A percentile compares a stretch with the other conserved stretches of the same genome.
Evolutionary conservation across 2,329 filamentous ascomycete species (phyloP).

Genomic region (Aspergillus ustus): DNA sequence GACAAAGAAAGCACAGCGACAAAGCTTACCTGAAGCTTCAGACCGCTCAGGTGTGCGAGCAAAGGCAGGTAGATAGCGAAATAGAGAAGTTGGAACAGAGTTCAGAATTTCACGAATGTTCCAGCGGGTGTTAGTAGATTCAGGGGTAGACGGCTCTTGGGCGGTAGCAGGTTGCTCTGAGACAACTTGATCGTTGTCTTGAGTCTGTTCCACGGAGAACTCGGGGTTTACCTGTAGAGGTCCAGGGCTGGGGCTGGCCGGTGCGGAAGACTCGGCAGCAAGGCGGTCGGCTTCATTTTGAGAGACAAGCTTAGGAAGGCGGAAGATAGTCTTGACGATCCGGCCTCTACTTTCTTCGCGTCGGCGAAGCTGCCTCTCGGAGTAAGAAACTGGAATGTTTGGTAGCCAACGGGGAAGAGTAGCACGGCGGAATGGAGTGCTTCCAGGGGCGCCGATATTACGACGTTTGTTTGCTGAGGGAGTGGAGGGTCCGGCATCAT

Average conservation of each 20-base stretch:
- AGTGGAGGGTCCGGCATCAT: constrained; percentile 15
- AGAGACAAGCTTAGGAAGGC: constrained; percentile 37
- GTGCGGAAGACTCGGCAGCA: constrained; percentile 14
- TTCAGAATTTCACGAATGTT: constrained; percentile 35
- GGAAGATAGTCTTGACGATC: constrained; percentile 40
- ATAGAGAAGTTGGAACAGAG: constrained; percentile 37
- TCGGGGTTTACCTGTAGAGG: constrained; percentile 17
- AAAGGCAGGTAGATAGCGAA: constrained; percentile 30
- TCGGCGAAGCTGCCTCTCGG: constrained; percentile 36
- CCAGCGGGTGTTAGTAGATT: constrained; percentile 32
- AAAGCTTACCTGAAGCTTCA: constrained; percentile 22
- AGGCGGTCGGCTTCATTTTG: constrained; percentile 36
- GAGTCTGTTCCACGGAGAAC: constrained; percentile 14
- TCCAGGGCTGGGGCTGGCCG: constrained; percentile 13
- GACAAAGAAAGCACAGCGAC: neutral
- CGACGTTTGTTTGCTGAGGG: constrained; percentile 29
- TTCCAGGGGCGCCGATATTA: constrained; percentile 29
- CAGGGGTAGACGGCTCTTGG: constrained; percentile 27
- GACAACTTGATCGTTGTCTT: constrained; percentile 7
- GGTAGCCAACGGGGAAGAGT: constrained; percentile 26
- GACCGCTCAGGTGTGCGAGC: constrained; percentile 22
- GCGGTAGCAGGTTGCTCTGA: constrained; percentile 10
- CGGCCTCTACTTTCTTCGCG: constrained; percentile 35
- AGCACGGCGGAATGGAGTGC: constrained; percentile 26
- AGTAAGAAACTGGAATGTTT: constrained; percentile 29